Evolutionary conservation across 2,329 filamentous ascomycete genomes (phyloP).

Genomic region (Amylocarpus encephaloides): DNA sequence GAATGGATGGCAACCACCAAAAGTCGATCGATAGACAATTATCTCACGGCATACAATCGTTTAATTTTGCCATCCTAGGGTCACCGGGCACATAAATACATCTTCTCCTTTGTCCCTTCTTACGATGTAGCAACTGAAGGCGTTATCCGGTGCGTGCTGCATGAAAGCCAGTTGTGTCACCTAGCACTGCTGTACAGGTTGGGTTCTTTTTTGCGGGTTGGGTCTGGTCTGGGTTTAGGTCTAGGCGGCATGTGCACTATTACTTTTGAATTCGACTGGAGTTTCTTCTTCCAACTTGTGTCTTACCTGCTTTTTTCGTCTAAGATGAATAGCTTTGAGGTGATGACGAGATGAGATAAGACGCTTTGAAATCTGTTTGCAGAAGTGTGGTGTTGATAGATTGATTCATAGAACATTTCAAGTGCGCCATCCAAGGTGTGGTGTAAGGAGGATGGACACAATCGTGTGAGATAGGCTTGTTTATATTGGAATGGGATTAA

Average conservation of each 20-base stretch:
- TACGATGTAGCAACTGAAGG: constrained; percentile 19
- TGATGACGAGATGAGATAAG: too few relatives aligned
- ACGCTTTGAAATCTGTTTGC: too few relatives aligned
- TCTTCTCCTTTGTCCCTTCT: constrained; percentile 21
- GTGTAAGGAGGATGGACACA: neutral
- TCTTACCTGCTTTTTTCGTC: too few relatives aligned
- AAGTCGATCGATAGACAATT: constrained; percentile 26
- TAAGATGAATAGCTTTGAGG: too few relatives aligned
- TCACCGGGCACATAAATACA: constrained; percentile 9
- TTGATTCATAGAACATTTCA: neutral
- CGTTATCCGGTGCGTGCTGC: constrained; percentile 10
- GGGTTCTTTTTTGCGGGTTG: neutral
- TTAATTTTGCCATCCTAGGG: constrained; percentile 5
- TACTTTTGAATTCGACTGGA: neutral
- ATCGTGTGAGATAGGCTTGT: neutral
- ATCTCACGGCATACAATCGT: constrained; percentile 3
- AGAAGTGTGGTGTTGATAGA: neutral
- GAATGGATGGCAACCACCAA: constrained; percentile 64
- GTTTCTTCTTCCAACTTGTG: neutral
- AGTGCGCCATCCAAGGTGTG: neutral
- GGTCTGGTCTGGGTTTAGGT: neutral
- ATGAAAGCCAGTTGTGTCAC: constrained; percentile 1
- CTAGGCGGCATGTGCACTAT: neutral
- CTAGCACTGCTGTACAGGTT: neutral
- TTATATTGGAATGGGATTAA: neutral